Base-by-base conservation (phyloP, 176 grass and related monocot genomes). In the Coix lacrymajobi region DNA sequence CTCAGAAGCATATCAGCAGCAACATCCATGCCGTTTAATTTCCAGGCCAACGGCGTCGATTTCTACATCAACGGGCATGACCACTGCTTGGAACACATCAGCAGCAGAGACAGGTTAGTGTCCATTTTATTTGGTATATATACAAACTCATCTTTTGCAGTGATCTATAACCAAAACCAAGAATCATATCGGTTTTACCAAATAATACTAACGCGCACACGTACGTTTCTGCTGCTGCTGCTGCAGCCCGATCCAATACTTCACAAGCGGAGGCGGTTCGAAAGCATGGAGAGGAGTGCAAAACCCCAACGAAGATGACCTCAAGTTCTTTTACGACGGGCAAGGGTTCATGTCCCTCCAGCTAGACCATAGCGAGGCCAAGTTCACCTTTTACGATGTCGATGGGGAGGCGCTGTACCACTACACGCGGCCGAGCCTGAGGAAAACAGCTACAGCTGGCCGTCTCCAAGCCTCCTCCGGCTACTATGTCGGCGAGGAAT, bases 271-370 rank as follows among this genome's bases (percentile, higher is more conserved):
- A 86, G 95, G 86, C 4, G 95, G 95, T 52, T 97, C 95, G 0
- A 97, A 97, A 83, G 95, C 95, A 29, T 94, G 95, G 95, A 88
- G 95, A 32, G 89, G 89, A 81, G 38, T 81, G 69, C 75, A 48
- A 48, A 84, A 44, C 28, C 44, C 74, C 71, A 97, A 92, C 49
- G 32, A 76, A 5, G 95, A 97, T 49, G 87, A 87, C 3, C 83
- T 97, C 14, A 60, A 12, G 20, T 97, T 97, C 86, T 97, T 94
- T 76, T 91, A 97, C 5, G 95, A 97, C 10, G 95, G 95, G 16
- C 95, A 97, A 88, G 95, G 95, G 26, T 97, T 97, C 78, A 92
- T 97, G 90, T 94, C 95, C 20, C 92, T 97, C 64, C 83, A 89
- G 81, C 54, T 97, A 22, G 84, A 80, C 31, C 54, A 62, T 25